Percentiles rank a stretch among this genome's conserved stretches.
Evolutionary conservation across 164 flowering plant species (phyloP).

Genomic region (Hamamelis virginiana): DNA sequence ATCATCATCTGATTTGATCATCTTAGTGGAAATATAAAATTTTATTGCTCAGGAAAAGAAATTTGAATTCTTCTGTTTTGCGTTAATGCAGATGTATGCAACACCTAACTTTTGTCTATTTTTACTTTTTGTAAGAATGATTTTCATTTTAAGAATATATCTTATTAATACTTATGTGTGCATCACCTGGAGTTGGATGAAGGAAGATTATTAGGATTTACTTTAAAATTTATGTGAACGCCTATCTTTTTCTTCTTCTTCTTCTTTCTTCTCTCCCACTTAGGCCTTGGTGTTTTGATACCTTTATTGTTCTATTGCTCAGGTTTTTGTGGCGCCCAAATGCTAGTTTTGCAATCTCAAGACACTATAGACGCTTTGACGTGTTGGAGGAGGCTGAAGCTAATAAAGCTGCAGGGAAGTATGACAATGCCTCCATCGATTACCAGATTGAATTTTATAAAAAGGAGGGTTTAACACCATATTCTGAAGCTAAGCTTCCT

Average conservation of each 20-base stretch:
- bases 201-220: neutral
- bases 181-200: neutral
- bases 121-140: neutral
- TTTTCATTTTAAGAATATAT: neutral
- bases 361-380: constrained; percentile 91
- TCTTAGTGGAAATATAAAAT: neutral
- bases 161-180: neutral
- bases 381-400: constrained; percentile 96
- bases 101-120: neutral
- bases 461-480: constrained; percentile 84
- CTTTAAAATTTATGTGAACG: neutral
- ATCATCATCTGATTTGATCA: neutral
- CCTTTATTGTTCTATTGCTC: constrained; percentile 11
- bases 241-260: neutral
- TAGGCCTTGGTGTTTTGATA: neutral
- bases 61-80: neutral
- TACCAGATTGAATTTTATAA: constrained; percentile 77
- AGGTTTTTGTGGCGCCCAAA: constrained; percentile 91
- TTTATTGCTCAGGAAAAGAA: neutral
- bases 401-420: constrained; percentile 93
- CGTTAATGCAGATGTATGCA: neutral
- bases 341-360: constrained; percentile 90
- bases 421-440: constrained; percentile 84
- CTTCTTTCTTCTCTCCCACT: too few species aligned
- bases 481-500: constrained; percentile 82